Percentiles rank a stretch among this genome's conserved stretches.
Conservation (phyloP, 805 yeast genomes). For the Diddensiella santjacobensis region DNA sequence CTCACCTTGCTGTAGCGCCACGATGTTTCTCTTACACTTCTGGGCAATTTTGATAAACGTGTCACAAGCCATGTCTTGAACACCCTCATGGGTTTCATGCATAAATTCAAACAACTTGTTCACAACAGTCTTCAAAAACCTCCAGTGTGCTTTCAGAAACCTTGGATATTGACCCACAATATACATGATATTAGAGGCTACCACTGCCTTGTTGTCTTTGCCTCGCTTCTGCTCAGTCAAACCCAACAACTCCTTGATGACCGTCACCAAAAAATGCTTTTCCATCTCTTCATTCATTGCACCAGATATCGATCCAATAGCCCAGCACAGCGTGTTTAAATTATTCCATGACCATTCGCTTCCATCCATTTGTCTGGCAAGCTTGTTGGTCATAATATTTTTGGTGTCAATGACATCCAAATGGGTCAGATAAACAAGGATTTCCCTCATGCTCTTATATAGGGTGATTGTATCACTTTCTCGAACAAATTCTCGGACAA, state of each 20-base stretch:
- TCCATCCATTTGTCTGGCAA: slow-evolving; percentile 90
- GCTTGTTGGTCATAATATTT: slow-evolving; percentile 85
- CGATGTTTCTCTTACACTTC: slow-evolving; percentile 94
- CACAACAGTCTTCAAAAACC: slow-evolving; percentile 90
- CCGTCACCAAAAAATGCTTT: slow-evolving; percentile 86
- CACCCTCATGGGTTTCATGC: slow-evolving; percentile 99
- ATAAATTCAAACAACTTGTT: slow-evolving; percentile 94
- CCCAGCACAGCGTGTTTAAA: slow-evolving; percentile 97
- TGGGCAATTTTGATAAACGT: slow-evolving; percentile 93
- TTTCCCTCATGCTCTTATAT: slow-evolving; percentile 94
- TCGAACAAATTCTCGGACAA: slow-evolving; percentile 93
- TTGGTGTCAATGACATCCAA: slow-evolving; percentile 93
- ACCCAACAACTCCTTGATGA: slow-evolving; percentile 85
- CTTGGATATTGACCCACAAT: slow-evolving; percentile 99
- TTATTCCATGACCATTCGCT: slow-evolving; percentile 99
- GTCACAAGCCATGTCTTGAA: slow-evolving; percentile 99
- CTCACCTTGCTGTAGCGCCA: slow-evolving; percentile 80
- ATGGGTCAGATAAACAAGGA: slow-evolving; percentile 90
- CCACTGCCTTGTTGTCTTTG: slow-evolving; percentile 97
- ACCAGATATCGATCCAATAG: slow-evolving; percentile 97
- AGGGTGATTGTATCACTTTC: slow-evolving; percentile 96
- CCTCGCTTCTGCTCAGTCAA: slow-evolving; percentile 96
- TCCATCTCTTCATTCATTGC: slow-evolving; percentile 98
- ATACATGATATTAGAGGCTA: slow-evolving; percentile 99
- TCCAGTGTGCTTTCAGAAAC: slow-evolving; percentile 97